These are phyloP conservation scores for Fraxinus latifolia DNA, from an alignment of 305 asterid genomes.

Conservation along the genomic window DNA sequence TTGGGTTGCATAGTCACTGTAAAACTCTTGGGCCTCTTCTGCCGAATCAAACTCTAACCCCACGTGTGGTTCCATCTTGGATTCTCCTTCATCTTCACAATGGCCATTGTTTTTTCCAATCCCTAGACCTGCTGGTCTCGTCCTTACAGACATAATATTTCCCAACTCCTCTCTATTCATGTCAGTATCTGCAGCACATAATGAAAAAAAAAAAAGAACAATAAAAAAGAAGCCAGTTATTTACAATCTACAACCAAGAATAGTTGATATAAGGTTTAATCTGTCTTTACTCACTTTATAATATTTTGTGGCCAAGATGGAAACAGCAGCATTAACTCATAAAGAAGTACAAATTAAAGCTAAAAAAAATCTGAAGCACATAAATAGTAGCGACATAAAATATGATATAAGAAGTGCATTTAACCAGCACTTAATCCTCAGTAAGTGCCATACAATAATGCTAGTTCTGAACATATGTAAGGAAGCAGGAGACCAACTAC, in stretches of 20 bases:
- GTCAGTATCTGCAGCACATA: conserved; percentile 47
- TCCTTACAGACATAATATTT: conserved; percentile 58
- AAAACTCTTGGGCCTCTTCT: conserved; percentile 87
- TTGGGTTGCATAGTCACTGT: conserved; percentile 63
- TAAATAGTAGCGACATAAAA: background rate
- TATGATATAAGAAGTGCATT: background rate
- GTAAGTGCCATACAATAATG: background rate
- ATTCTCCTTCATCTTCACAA: conserved; percentile 50
- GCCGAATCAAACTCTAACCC: conserved; percentile 84
- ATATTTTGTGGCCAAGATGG: background rate
- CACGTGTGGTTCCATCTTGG: conserved; percentile 60
- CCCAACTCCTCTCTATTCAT: conserved; percentile 71
- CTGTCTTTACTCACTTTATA: background rate
- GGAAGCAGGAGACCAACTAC: background rate
- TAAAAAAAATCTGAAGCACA: background rate
- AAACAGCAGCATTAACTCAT: conserved; percentile 1
- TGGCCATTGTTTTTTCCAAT: conserved; percentile 48
- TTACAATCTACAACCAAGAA: conserved; percentile 3
- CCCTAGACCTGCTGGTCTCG: conserved; percentile 49
- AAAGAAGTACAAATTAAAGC: background rate
- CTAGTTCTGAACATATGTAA: background rate
- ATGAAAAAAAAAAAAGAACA: background rate
- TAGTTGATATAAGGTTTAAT: background rate
- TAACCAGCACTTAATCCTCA: background rate
- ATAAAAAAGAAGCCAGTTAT: background rate